phyloP scores from a whole-genome alignment of 2,329 filamentous ascomycete genomes.

The Paraphoma sp. region DNA sequence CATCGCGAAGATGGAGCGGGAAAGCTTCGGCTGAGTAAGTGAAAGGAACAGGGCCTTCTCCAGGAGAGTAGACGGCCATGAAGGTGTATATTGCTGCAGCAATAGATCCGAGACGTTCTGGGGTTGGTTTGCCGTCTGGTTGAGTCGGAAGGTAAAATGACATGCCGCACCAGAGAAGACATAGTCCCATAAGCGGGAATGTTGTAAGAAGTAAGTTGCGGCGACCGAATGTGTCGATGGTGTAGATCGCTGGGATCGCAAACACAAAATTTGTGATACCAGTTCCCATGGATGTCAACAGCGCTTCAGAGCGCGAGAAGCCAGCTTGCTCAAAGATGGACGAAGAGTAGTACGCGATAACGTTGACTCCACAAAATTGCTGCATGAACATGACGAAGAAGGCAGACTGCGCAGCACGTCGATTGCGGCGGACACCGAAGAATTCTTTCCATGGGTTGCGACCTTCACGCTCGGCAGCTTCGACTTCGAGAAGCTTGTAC shows the following conservation, averaged over 20 bases:
- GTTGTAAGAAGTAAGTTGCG: constrained; percentile 54
- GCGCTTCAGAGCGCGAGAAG: constrained; percentile 44
- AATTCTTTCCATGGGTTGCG: constrained; percentile 42
- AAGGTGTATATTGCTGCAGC: constrained; percentile 57
- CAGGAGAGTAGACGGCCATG: constrained; percentile 52
- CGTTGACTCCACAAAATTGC: constrained; percentile 32
- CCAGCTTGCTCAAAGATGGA: constrained; percentile 43
- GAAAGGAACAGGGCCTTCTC: constrained; percentile 39
- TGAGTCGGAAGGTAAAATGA: constrained; percentile 34
- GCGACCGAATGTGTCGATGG: constrained; percentile 54
- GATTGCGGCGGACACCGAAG: constrained; percentile 41
- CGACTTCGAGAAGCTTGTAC: constrained; percentile 44
- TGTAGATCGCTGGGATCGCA: constrained; percentile 52
- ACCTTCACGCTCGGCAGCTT: constrained; percentile 42
- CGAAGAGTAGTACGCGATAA: constrained; percentile 35
- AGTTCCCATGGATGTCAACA: constrained; percentile 52
- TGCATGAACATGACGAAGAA: constrained; percentile 49
- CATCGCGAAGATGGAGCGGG: constrained; percentile 53
- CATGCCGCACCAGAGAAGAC: constrained; percentile 38
- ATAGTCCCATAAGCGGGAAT: constrained; percentile 56
- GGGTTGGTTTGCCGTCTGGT: constrained; percentile 12
- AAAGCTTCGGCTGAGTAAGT: constrained; percentile 54
- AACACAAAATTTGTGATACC: constrained; percentile 55
- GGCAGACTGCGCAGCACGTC: constrained; percentile 40
- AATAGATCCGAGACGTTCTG: constrained; percentile 41